Evolutionary conservation across 1,284 basidiomycete genomes (phyloP), one percentile per base, ranked within the genome.

Genomic region (Psilocybe mexicana): DNA sequence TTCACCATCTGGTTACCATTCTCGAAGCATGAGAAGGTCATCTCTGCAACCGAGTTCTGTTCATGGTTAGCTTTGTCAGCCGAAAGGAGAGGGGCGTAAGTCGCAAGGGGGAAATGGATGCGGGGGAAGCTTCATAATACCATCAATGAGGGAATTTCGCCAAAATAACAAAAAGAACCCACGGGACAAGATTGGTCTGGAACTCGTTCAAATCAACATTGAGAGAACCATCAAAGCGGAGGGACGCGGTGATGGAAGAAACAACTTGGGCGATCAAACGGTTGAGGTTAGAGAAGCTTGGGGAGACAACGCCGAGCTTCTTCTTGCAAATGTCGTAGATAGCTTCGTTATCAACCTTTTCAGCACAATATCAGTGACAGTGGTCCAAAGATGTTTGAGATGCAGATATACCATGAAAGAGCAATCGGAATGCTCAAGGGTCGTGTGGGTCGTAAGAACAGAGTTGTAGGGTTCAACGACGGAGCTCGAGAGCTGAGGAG

Each of bases 381-480:
- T 43, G 12, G 33, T 44, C 42, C 2, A 35, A 53, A 44, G 10
- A 26, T 11, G 18, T 30, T 18, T 53, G 40, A 33, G 12, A 25
- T 25, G 2, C 4, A 18, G 52, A 59, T 61, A 36, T 65, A 88
- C 94, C 94, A 97, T 96, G 85, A 98, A 98, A 28, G 96, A 98
- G 78, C 96, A 99, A 81, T 99, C 96, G 28, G 95, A 97, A 82
- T 99, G 96, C 81, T 99, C 96, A 55, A 99, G 89, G 43, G 96
- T 99, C 54, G 96, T 98, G 81, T 99, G 96, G 47, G 96, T 99
- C 62, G 96, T 99, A 71, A 99, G 80, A 62, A 99, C 94, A 48
- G 96, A 96, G 85, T 99, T 99, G 85, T 99, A 99, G 6, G 97
- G 96, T 81, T 99, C 97, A 50, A 99, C 96, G 62, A 99, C 94